Evolutionary conservation across 2,329 filamentous ascomycete species (phyloP).

Genomic region (Seiridium cupressi): DNA sequence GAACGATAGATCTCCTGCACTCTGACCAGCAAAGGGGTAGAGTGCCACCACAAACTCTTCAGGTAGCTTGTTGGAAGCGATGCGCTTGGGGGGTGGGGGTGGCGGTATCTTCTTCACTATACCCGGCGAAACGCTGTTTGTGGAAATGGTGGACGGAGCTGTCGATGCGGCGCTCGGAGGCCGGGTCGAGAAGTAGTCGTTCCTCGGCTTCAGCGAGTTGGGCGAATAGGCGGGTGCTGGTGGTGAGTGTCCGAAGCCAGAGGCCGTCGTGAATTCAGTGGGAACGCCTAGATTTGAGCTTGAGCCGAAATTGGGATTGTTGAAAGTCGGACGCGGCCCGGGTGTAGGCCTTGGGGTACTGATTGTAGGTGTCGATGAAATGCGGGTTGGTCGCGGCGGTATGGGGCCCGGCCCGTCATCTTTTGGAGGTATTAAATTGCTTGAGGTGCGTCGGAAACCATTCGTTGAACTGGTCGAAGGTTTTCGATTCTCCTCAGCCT

Average conservation of each 20-base stretch:
- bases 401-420: conserved; percentile 18
- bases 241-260: conserved; percentile 28
- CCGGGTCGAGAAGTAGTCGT: conserved; percentile 28
- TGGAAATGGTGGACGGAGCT: conserved; percentile 21
- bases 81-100: conserved; percentile 64
- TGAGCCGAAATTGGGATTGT: conserved; percentile 14
- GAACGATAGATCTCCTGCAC: conserved; percentile 69
- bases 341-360: conserved; percentile 17
- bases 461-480: conserved; percentile 26
- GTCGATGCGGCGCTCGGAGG: conserved; percentile 23
- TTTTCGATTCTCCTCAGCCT: conserved; percentile 17
- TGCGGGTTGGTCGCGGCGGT: conserved; percentile 31
- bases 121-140: conserved; percentile 26
- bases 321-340: conserved; percentile 21
- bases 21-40: conserved; percentile 73
- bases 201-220: conserved; percentile 21
- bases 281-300: conserved; percentile 32
- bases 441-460: conserved; percentile 37
- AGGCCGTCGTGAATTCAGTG: conserved; percentile 45
- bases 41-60: conserved; percentile 67
- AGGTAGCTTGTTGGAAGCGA: conserved; percentile 39
- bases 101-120: conserved; percentile 71
- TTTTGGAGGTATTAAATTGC: conserved; percentile 38
- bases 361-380: conserved; percentile 33
- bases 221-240: conserved; percentile 22